These are phyloP conservation scores for Sporormia fimetaria DNA, from an alignment of 495 filamentous ascomycete species.

Conservation along the genomic window DNA sequence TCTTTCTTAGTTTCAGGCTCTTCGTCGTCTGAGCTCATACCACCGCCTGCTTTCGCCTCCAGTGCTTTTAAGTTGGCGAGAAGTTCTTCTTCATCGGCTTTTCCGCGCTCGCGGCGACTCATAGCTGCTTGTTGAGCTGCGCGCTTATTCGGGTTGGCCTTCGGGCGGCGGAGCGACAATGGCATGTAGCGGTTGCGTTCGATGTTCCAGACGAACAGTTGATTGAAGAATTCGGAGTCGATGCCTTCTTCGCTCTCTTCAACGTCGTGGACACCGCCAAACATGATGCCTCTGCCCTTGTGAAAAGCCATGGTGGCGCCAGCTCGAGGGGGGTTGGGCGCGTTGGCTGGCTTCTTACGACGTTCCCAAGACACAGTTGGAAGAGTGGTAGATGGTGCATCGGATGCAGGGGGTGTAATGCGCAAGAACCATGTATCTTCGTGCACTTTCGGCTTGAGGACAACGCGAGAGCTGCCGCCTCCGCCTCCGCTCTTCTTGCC, in stretches of 20 bases:
- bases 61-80: conserved; percentile 72
- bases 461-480: conserved; percentile 46
- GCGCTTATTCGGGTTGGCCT: conserved; percentile 45
- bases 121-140: conserved; percentile 39
- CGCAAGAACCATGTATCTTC: conserved; percentile 90
- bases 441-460: conserved; percentile 77
- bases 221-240: conserved; percentile 91
- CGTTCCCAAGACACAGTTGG: conserved; percentile 80
- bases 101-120: conserved; percentile 55
- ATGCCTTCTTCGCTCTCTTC: conserved; percentile 91
- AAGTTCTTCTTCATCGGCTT: conserved; percentile 82
- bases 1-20: conserved; percentile 36
- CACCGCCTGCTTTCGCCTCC: conserved; percentile 59
- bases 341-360: conserved; percentile 81
- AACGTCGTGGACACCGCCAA: conserved; percentile 90
- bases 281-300: conserved; percentile 82
- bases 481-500: conserved; percentile 40
- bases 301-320: conserved; percentile 88
- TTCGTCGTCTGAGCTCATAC: conserved; percentile 43
- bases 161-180: conserved; percentile 60
- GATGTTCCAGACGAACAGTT: conserved; percentile 79
- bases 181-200: conserved; percentile 91
- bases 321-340: conserved; percentile 70
- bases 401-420: conserved; percentile 57
- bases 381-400: conserved; percentile 46